phyloP scores from a whole-genome alignment of 2,329 filamentous ascomycete genomes.

The Fusarium nelsonii region DNA sequence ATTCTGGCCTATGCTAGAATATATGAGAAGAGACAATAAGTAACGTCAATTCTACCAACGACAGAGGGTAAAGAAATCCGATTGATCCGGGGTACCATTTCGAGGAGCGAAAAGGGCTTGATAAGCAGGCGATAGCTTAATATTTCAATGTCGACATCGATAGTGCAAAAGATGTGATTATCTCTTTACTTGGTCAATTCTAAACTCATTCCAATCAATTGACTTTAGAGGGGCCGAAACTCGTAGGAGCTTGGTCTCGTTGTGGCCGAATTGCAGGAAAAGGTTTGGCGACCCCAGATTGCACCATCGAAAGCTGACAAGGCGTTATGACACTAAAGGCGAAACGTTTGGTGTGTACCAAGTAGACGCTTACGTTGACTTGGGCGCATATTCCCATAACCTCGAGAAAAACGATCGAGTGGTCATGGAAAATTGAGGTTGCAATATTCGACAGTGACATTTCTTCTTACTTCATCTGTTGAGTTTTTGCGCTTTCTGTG shows the following conservation, averaged over 20 bases:
- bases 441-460: background rate
- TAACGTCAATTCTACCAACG: background rate
- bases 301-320: slow-evolving; percentile 49
- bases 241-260: slow-evolving; percentile 4
- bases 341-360: slow-evolving; percentile 32
- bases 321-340: slow-evolving; percentile 46
- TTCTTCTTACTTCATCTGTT: slow-evolving; percentile 1
- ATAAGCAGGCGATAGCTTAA: slow-evolving; percentile 25
- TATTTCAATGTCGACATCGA: slow-evolving; percentile 48
- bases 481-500: slow-evolving; percentile 6
- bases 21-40: slow-evolving; percentile 3
- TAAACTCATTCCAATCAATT: slow-evolving; percentile 16
- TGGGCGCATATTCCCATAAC: slow-evolving; percentile 12
- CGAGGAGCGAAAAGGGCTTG: slow-evolving; percentile 2
- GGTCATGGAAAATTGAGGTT: slow-evolving; percentile 2
- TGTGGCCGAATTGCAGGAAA: slow-evolving; percentile 34
- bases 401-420: slow-evolving; percentile 6
- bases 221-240: background rate
- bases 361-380: slow-evolving; percentile 26
- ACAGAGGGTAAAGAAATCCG: slow-evolving; percentile 6
- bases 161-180: slow-evolving; percentile 44
- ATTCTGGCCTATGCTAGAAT: slow-evolving; percentile 19
- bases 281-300: slow-evolving; percentile 45
- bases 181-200: slow-evolving; percentile 2
- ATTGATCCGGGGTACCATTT: slow-evolving; percentile 19